Evolutionary conservation across 1,284 basidiomycete genomes (phyloP), one percentile per base, ranked within the genome.

Genomic region (Marasmius oreades): DNA sequence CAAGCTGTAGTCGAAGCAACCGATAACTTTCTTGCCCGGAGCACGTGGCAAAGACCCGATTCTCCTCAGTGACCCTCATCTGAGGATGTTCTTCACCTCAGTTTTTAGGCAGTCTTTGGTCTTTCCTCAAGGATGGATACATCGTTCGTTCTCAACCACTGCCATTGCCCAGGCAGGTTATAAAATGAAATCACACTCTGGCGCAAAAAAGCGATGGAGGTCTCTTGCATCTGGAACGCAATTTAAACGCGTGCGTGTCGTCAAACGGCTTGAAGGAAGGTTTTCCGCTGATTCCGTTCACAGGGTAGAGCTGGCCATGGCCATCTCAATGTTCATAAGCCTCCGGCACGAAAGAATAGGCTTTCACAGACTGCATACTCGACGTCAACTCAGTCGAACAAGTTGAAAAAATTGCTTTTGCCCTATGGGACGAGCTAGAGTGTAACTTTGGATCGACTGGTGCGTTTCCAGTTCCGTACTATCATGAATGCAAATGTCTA

Each of bases 191-290:
- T 81, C 85, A 0, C 88, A 91, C 68, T 84, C 80, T 3, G 90
- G 89, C 10, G 80, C 89, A n/a, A 91, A 90, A 75, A 92, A 92
- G 70, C 74, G 89, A 62, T 92, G 88, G 88, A 76, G 80, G 59
- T 84, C 86, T 1, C 71, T 91, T 37, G 78, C 80, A 16, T 84
- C 80, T 23, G 84, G 87, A 31, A 66, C 58, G 45, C 67, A 75
- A n/a, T 92, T 91, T 75, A 92, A 92, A 76, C 86, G 90, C 59
- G 89, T 92, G 63, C 51, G 84, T 72, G 8, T 20, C 58, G 61
- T 51, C 50, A 36, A 24, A 31, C 6, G 11, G 37, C n/a, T 45
- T 44, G 39, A 2, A 23, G 28, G 22, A 37, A 11, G 8, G n/a
- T n/a, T 28, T 20, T 43, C 43, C 7, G 53, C 47, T 53, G 53